phyloP scores from a whole-genome alignment of 1,139 yeast genomes.

The Scheffersomyces insectosa region DNA sequence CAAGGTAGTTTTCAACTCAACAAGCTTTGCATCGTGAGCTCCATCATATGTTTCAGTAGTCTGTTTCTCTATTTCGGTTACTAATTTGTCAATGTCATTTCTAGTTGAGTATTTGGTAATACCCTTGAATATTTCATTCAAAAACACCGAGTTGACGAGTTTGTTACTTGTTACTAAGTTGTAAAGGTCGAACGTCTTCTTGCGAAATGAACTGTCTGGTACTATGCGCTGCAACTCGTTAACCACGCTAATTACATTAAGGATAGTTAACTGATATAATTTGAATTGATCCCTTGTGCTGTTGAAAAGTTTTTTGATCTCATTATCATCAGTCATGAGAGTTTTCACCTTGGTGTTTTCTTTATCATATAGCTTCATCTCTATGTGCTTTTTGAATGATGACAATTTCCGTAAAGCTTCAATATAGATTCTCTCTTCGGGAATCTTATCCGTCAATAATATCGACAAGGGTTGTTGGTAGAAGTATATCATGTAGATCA shows the following conservation, averaged over 20 bases:
- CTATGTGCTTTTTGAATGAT: slow-evolving; percentile 41
- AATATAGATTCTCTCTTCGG: slow-evolving; percentile 8
- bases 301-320: slow-evolving; percentile 18
- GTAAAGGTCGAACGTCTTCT: slow-evolving; percentile 33
- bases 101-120: not conserved
- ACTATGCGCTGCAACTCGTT: slow-evolving; percentile 14
- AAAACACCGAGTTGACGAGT: slow-evolving; percentile 14
- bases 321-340: slow-evolving; percentile 21
- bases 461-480: slow-evolving; percentile 67
- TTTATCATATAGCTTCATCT: slow-evolving; percentile 12
- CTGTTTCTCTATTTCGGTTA: not conserved
- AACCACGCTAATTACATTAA: slow-evolving; percentile 26
- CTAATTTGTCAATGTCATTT: no score
- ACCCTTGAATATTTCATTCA: slow-evolving; percentile 8
- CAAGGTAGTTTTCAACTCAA: not conserved
- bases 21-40: not conserved
- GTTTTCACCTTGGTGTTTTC: slow-evolving; percentile 11
- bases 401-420: slow-evolving; percentile 35
- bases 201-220: slow-evolving; percentile 1
- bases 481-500: slow-evolving; percentile 69
- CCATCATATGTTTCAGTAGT: not conserved
- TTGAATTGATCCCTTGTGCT: slow-evolving; percentile 19
- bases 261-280: slow-evolving; percentile 23
- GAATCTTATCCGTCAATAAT: slow-evolving; percentile 14
- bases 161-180: slow-evolving; percentile 22